Percentiles rank a stretch among this genome's conserved stretches.
Conservation (phyloP, 1,284 basidiomycete genomes). For the Microbotryum violaceum region DNA sequence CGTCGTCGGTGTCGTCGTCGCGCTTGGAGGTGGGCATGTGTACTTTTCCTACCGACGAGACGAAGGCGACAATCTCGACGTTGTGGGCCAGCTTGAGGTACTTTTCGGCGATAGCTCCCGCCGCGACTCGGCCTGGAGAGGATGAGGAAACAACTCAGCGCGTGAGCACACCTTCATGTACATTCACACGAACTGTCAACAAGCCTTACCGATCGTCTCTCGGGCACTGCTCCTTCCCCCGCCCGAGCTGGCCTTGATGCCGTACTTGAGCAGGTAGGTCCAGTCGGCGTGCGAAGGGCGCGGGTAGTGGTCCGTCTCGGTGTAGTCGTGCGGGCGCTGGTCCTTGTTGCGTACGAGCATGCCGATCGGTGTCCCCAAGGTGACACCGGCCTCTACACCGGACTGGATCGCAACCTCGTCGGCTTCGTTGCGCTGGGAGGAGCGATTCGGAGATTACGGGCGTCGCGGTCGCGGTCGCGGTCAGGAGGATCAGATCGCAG, state of each 20-base stretch:
- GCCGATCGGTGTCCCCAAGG: constrained; percentile 93
- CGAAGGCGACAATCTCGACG: constrained; percentile 94
- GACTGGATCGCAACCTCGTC: constrained; percentile 92
- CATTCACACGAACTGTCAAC: background rate
- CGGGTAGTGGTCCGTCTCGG: constrained; percentile 95
- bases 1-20: constrained; percentile 67
- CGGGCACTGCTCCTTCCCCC: constrained; percentile 90
- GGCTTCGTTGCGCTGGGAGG: constrained; percentile 82
- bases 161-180: too few relatives aligned
- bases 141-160: background rate
- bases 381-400: constrained; percentile 86
- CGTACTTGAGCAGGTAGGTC: constrained; percentile 97
- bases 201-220: constrained; percentile 78
- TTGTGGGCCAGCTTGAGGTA: constrained; percentile 83
- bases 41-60: constrained; percentile 90
- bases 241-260: constrained; percentile 91
- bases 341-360: constrained; percentile 96
- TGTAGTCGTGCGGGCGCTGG: constrained; percentile 96
- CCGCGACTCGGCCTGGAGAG: constrained; percentile 81
- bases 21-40: constrained; percentile 55
- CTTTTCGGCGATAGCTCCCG: constrained; percentile 95
- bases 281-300: constrained; percentile 97
- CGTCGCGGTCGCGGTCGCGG: background rate
- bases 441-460: background rate
- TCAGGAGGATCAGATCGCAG: background rate